phyloP scores from a whole-genome alignment of 1,139 yeast genomes.

The Blastobotrys proliferans region DNA sequence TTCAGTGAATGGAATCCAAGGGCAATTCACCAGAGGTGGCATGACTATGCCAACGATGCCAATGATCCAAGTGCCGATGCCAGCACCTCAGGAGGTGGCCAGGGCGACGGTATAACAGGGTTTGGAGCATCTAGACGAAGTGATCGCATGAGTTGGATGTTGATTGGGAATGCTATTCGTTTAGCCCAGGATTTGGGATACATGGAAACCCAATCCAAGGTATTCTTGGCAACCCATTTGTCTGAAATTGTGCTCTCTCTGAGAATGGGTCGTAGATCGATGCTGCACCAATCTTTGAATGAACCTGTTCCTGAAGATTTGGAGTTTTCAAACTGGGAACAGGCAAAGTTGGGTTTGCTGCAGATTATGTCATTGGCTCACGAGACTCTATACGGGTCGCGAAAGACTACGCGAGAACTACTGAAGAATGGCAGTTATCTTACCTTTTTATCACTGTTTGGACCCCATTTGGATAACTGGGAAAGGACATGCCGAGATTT shows the following conservation, averaged over 20 bases:
- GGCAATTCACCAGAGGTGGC: constrained; percentile 86
- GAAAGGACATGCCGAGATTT: constrained; percentile 55
- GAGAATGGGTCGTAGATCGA: constrained; percentile 37
- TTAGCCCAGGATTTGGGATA: constrained; percentile 84
- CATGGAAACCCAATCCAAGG: constrained; percentile 66
- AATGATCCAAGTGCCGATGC: constrained; percentile 20
- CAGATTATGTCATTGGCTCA: constrained; percentile 81
- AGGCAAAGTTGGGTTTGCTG: constrained; percentile 73
- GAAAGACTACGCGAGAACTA: constrained; percentile 35
- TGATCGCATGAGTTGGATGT: constrained; percentile 91
- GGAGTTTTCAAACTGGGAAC: constrained; percentile 58
- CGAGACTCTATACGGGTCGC: constrained; percentile 64
- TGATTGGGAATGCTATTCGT: constrained; percentile 81
- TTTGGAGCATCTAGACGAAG: constrained; percentile 82
- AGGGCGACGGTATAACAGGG: constrained; percentile 59
- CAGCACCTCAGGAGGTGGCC: constrained; percentile 26
- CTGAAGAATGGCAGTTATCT: constrained; percentile 55
- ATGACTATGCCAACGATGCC: constrained; percentile 69
- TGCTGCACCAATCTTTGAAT: constrained; percentile 32
- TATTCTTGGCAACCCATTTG: constrained; percentile 77
- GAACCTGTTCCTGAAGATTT: constrained; percentile 34
- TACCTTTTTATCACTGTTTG: constrained; percentile 64
- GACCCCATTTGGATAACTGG: constrained; percentile 81
- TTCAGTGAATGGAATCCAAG: constrained; percentile 95
- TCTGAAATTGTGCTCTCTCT: constrained; percentile 58